Evolutionary conservation across 345 rosid genomes (phyloP).

Genomic region (Hypericum perforatum): DNA sequence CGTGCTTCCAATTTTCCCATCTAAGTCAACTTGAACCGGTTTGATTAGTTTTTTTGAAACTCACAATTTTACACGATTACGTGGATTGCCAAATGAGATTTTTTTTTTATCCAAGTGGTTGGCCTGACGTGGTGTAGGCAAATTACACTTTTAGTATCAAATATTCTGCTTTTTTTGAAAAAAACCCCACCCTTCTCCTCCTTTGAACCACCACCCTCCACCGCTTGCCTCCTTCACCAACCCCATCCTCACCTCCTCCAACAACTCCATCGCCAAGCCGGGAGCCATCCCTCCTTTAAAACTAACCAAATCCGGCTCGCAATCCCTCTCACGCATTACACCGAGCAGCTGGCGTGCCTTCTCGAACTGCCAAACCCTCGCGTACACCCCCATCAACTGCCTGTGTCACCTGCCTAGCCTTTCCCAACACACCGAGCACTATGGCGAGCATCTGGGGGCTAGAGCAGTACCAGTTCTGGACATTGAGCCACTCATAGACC

Average conservation of each 20-base stretch:
- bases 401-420: conserved; percentile 63
- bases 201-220: too few species aligned
- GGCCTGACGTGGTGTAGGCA: too few species aligned
- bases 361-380: conserved; percentile 51
- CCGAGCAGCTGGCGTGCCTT: conserved; percentile 65
- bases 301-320: conserved; percentile 85
- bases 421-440: conserved; percentile 71
- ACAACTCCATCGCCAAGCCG: conserved; percentile 46
- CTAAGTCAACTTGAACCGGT: too few species aligned
- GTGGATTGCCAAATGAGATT: too few species aligned
- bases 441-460: conserved; percentile 79
- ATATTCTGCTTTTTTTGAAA: too few species aligned
- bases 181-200: too few species aligned
- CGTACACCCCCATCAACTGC: conserved; percentile 90
- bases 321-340: conserved; percentile 66
- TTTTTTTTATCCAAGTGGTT: too few species aligned
- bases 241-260: conserved; percentile 73
- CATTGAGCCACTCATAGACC: conserved; percentile 92
- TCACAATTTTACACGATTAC: too few species aligned
- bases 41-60: too few species aligned
- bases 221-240: too few species aligned
- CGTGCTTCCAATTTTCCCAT: too few species aligned
- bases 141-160: too few species aligned
- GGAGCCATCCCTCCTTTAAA: conserved; percentile 56
- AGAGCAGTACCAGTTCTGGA: conserved; percentile 73